Evolutionary conservation across 495 filamentous ascomycete species (phyloP), one percentile per base, ranked within the genome.

Genomic region (Amniculicola lignicola): DNA sequence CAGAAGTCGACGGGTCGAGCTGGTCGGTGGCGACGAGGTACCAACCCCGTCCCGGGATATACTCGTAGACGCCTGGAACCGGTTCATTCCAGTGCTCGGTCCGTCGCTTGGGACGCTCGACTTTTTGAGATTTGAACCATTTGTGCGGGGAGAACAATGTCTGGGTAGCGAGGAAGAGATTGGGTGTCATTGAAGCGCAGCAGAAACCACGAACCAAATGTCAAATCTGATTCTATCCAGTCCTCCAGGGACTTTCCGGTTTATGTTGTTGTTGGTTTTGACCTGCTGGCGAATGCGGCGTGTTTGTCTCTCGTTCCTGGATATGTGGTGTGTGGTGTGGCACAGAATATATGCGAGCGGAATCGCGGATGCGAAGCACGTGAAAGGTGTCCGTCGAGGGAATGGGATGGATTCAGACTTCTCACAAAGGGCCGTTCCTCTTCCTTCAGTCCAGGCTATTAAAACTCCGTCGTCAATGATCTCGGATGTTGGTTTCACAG

Each of bases 41-140:
- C 67, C 67, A 69, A 9, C 67, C 67, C 9, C 65, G 51, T 14
- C 67, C 67, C 23, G 64, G 59, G 19, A 61, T 66, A 51, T 66
- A 69, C 36, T 65, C 64, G 48, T 69, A 69, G 22, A 43, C 38
- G 14, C 67, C 67, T 7, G 64, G 40, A 15, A 61, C 38, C 3
- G 67, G 67, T 10, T 5, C 4, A 14, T 61, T 44, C 67, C 67
- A 69, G 54, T 67, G 67, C 37, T 69, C 67, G 19, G 49, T 61
- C 37, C 46, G 51, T 42, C 64, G 51, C 3, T n/a, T 27, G n/a
- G 61, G 46, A 14, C 57, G 63, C 29, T 42, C 48, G 19, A 14
- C 11, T 21, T 47, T 51, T 11, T 4, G 35, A 44, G 23, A 46
- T 35, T 51, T 54, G 56, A 69, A 65, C 67, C 67, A 69, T 54